Evolutionary conservation across 2,329 filamentous ascomycete species (phyloP).

Genomic region (Diplodia corticola): DNA sequence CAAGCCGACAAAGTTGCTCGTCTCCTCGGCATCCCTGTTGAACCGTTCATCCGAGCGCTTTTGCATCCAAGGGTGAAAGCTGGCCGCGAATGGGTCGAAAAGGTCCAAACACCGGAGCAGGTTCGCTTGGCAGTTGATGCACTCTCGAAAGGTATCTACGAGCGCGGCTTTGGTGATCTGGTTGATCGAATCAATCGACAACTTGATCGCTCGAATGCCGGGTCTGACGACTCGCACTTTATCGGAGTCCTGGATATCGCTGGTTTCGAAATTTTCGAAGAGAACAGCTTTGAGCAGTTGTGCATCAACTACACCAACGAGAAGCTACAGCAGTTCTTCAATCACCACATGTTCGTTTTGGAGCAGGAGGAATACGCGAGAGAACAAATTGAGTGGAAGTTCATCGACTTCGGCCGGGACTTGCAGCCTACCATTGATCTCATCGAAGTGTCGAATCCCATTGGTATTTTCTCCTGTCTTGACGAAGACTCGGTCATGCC

Average conservation of each 20-base stretch:
- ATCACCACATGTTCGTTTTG: conserved; percentile 99
- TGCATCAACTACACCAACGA: conserved; percentile 99
- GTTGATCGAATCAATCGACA: conserved; percentile 90
- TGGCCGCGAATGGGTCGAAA: conserved; percentile 96
- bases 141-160: conserved; percentile 94
- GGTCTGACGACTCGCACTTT: conserved; percentile 86
- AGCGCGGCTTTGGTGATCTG: conserved; percentile 90
- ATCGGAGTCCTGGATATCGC: conserved; percentile 99
- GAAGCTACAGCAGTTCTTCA: conserved; percentile 99
- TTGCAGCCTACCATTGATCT: conserved; percentile 96
- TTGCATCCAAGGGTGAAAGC: conserved; percentile 94
- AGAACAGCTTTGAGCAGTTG: conserved; percentile 97
- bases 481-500: conserved; percentile 99
- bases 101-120: conserved; percentile 95
- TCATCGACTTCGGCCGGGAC: conserved; percentile 97
- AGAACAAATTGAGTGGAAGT: conserved; percentile 99
- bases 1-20: conserved; percentile 78
- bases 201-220: conserved; percentile 80
- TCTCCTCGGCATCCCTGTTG: conserved; percentile 78
- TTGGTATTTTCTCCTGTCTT: conserved; percentile 96
- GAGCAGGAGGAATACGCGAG: conserved; percentile 98
- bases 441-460: conserved; percentile 93
- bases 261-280: conserved; percentile 98
- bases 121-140: conserved; percentile 88
- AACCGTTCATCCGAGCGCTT: conserved; percentile 83